Conservation (phyloP, 306 rosid genomes). For the Elaeagnus macrophylla region DNA sequence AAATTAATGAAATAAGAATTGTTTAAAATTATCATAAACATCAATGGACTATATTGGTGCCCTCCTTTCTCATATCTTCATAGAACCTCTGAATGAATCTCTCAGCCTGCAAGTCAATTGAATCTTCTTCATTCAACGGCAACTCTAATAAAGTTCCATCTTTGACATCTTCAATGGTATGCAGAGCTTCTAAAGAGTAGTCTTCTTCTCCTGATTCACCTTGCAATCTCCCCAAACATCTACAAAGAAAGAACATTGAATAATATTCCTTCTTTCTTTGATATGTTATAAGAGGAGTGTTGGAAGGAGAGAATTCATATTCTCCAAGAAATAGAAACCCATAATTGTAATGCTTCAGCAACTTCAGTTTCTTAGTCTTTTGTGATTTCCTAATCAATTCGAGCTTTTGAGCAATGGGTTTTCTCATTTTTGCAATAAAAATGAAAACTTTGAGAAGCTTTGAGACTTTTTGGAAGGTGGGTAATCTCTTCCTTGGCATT, state of each 20-base stretch:
- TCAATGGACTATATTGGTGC: slow-evolving; percentile 19
- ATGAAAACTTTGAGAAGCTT: slow-evolving; percentile 28
- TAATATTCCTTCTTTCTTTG: slow-evolving; percentile 13
- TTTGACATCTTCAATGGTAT: slow-evolving; percentile 11
- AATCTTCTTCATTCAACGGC: slow-evolving; percentile 36
- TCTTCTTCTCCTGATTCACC: slow-evolving; percentile 15
- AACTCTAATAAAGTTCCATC: slow-evolving; percentile 19
- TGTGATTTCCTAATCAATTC: slow-evolving; percentile 24
- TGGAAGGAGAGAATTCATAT: slow-evolving; percentile 43
- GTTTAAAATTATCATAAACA: neutral
- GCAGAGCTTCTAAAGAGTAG: slow-evolving; percentile 23
- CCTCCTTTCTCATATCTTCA: slow-evolving; percentile 43
- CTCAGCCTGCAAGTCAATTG: slow-evolving; percentile 62
- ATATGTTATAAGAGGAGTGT: slow-evolving; percentile 37
- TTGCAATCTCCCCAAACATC: slow-evolving; percentile 32
- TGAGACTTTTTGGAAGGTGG: slow-evolving; percentile 31
- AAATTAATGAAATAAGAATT: neutral
- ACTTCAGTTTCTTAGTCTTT: slow-evolving; percentile 24
- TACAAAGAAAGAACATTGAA: slow-evolving; percentile 35
- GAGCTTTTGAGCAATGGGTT: slow-evolving; percentile 35
- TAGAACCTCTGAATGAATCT: slow-evolving; percentile 57
- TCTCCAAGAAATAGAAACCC: slow-evolving; percentile 29
- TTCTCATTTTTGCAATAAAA: slow-evolving; percentile 32
- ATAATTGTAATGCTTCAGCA: slow-evolving; percentile 27
- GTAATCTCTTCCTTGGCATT: slow-evolving; percentile 37